These are phyloP conservation scores for Hansenula lynferdii DNA, from an alignment of 1,139 yeast species.

Conservation along the genomic window DNA sequence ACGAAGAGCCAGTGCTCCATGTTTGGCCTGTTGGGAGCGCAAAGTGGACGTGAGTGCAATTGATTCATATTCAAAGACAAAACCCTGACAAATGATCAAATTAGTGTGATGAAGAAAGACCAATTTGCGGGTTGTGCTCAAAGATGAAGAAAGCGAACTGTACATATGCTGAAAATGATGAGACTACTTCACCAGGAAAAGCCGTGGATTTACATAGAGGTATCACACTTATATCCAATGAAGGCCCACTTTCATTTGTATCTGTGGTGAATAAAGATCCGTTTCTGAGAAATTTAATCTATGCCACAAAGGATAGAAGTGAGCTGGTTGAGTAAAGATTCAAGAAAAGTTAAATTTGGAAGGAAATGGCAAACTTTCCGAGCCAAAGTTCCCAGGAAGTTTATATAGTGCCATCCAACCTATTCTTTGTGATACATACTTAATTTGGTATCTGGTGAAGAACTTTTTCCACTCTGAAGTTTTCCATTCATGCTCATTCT, in stretches of 20 bases:
- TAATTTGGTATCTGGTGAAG: slow-evolving; percentile 1
- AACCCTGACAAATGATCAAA: too few relatives aligned
- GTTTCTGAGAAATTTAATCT: not conserved
- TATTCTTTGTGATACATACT: not conserved
- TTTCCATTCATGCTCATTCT: slow-evolving; percentile 1
- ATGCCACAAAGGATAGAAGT: not conserved
- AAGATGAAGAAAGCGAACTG: slow-evolving; percentile 5
- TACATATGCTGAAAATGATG: too few relatives aligned
- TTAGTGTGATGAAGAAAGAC: slow-evolving; percentile 8
- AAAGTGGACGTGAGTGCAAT: too few relatives aligned
- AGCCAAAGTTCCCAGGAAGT: not conserved
- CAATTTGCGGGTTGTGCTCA: slow-evolving; percentile 2
- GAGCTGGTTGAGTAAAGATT: not conserved
- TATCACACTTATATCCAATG: not conserved
- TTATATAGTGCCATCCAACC: slow-evolving; percentile 2
- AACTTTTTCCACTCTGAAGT: slow-evolving; percentile 7
- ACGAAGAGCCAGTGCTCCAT: too few relatives aligned
- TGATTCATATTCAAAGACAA: too few relatives aligned
- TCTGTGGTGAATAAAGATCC: not conserved
- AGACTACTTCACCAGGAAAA: not conserved
- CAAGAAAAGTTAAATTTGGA: not conserved
- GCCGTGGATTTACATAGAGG: not conserved
- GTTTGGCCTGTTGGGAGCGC: too few relatives aligned
- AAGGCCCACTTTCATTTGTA: slow-evolving; percentile 1
- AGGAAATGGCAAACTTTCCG: not conserved